Percentiles rank a stretch among this genome's conserved stretches.
Conservation (phyloP, 2,329 filamentous ascomycete species). For the Leptographium radiaticola region DNA sequence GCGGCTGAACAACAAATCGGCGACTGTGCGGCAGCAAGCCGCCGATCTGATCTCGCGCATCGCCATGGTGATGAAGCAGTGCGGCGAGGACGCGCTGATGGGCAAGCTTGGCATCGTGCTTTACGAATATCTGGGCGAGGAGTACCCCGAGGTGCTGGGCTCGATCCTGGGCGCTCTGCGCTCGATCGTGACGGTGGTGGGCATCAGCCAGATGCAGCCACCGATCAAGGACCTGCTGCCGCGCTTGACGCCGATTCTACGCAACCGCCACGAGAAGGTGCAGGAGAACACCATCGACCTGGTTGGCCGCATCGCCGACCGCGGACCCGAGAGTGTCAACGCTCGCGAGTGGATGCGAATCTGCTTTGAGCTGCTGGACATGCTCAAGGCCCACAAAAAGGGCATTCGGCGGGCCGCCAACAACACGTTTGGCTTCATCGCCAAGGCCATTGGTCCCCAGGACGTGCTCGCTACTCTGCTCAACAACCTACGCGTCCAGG, state of each 20-base stretch:
- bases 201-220: constrained; percentile 94
- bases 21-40: constrained; percentile 91
- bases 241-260: constrained; percentile 90
- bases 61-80: constrained; percentile 98
- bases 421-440: constrained; percentile 99
- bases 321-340: constrained; percentile 91
- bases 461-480: constrained; percentile 91
- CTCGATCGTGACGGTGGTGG: constrained; percentile 94
- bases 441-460: constrained; percentile 95
- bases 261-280: constrained; percentile 97
- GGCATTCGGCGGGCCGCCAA: constrained; percentile 95
- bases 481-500: constrained; percentile 93
- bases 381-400: constrained; percentile 99
- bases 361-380: constrained; percentile 96
- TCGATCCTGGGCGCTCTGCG: constrained; percentile 91
- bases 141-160: constrained; percentile 94
- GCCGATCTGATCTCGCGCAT: constrained; percentile 94
- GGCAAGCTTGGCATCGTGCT: constrained; percentile 88
- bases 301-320: constrained; percentile 93
- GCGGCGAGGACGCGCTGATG: constrained; percentile 89
- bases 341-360: constrained; percentile 99
- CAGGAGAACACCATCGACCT: constrained; percentile 98
- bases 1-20: constrained; percentile 94
- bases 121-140: constrained; percentile 96
- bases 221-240: constrained; percentile 94